phyloP scores from a whole-genome alignment of 2,329 filamentous ascomycete species.

The Nemania serpens region DNA sequence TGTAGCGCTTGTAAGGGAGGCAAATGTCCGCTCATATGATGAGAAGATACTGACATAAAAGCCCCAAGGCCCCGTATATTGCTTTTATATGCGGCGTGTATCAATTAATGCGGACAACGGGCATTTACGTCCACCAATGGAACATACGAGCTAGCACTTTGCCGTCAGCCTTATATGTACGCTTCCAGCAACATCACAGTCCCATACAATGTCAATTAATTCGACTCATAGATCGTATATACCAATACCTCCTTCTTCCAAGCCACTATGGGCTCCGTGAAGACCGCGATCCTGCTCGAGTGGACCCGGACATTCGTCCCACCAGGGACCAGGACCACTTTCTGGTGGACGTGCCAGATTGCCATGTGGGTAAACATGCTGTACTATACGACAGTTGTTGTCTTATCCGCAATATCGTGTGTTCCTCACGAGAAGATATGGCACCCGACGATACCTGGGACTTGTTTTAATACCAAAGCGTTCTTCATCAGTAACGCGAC shows the following conservation, averaged over 20 bases:
- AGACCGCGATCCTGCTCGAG: slow-evolving; percentile 23
- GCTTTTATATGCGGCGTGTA: slow-evolving; percentile 28
- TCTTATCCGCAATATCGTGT: slow-evolving; percentile 37
- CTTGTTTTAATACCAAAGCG: slow-evolving; percentile 47
- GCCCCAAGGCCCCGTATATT: slow-evolving; percentile 26
- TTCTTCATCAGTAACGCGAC: slow-evolving; percentile 49
- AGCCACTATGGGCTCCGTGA: slow-evolving; percentile 16
- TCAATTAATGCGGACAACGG: slow-evolving; percentile 19
- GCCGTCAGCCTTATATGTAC: slow-evolving; percentile 25
- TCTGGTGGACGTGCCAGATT: slow-evolving; percentile 31
- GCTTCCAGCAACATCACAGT: not conserved
- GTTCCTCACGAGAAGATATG: slow-evolving; percentile 36
- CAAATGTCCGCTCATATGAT: not conserved
- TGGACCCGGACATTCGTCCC: slow-evolving; percentile 26
- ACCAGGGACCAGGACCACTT: slow-evolving; percentile 8
- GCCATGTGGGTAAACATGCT: slow-evolving; percentile 31
- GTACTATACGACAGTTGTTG: slow-evolving; percentile 32
- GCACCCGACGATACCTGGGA: slow-evolving; percentile 34
- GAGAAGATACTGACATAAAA: not conserved
- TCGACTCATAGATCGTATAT: slow-evolving; percentile 16
- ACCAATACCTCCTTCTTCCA: slow-evolving; percentile 12
- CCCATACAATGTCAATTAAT: not conserved
- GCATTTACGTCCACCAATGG: slow-evolving; percentile 34
- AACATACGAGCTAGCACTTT: slow-evolving; percentile 29
- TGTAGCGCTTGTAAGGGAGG: slow-evolving; percentile 1